A percentile compares a stretch with the other conserved stretches of the same genome.
phyloP scores from a whole-genome alignment of 1,139 yeast species.

The Pichiaceae sp. region DNA sequence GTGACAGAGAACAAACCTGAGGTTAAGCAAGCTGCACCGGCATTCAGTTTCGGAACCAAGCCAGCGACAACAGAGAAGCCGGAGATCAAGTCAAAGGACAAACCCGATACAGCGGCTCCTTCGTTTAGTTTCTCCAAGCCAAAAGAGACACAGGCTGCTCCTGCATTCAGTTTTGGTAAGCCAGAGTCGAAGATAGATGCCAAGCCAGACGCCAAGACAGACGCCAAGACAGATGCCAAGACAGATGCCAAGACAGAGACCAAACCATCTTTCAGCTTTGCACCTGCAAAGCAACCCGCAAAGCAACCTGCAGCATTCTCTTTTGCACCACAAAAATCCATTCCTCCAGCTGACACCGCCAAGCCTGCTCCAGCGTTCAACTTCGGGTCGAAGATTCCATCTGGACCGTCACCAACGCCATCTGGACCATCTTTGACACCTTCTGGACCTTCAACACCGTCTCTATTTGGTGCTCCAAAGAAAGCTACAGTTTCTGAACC shows the following conservation, averaged over 20 bases:
- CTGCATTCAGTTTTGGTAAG: background rate
- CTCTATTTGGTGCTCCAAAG: background rate
- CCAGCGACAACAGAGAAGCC: background rate
- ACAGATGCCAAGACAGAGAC: background rate
- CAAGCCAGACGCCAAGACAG: background rate
- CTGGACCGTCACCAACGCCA: conserved; percentile 4
- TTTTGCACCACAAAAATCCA: background rate
- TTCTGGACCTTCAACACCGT: too few relatives aligned
- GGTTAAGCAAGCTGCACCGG: conserved; percentile 1
- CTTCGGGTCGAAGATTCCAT: conserved; percentile 1
- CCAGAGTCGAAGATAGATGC: background rate
- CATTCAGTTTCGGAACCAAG: conserved; percentile 3
- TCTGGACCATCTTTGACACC: conserved; percentile 3
- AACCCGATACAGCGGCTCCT: conserved; percentile 6
- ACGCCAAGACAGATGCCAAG: background rate
- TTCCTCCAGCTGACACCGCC: conserved; percentile 2
- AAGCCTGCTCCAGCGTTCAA: conserved; percentile 4
- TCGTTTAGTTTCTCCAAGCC: background rate
- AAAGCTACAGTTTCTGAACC: background rate
- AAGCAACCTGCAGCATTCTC: background rate
- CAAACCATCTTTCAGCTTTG: background rate
- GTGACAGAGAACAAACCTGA: background rate
- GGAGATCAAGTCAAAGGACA: background rate
- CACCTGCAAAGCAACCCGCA: background rate
- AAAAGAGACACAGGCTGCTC: too few relatives aligned